phyloP scores from a whole-genome alignment of 345 rosid species.

The Melaleuca quinquenervia region DNA sequence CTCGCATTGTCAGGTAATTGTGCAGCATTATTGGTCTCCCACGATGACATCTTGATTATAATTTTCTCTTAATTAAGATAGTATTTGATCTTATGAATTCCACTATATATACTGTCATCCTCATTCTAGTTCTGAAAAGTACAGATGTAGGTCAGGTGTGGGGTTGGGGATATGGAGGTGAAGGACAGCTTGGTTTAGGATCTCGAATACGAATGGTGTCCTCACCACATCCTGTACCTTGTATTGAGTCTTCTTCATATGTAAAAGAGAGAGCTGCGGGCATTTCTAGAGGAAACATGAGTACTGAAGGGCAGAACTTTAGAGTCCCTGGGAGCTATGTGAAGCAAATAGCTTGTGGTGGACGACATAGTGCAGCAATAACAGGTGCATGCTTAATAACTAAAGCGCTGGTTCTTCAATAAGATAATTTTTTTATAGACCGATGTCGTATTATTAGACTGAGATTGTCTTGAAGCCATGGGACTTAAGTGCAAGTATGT shows the following conservation, averaged over 20 bases:
- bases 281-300: conserved; percentile 38
- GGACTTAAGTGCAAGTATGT: neutral
- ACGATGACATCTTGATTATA: neutral
- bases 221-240: conserved; percentile 85
- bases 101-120: conserved; percentile 5
- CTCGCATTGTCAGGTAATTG: conserved; percentile 79
- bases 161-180: conserved; percentile 99
- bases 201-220: conserved; percentile 89
- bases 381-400: conserved; percentile 39
- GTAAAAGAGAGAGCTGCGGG: conserved; percentile 40
- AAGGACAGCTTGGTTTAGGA: conserved; percentile 99
- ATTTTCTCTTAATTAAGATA: neutral
- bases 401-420: neutral
- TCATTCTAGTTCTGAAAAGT: conserved; percentile 33
- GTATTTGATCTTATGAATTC: neutral
- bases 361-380: conserved; percentile 89
- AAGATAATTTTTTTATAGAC: neutral
- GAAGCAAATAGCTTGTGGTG: conserved; percentile 87
- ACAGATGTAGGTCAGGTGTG: conserved; percentile 96
- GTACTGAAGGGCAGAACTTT: conserved; percentile 43
- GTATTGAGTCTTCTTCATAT: conserved; percentile 52
- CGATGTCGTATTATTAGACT: neutral
- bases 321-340: conserved; percentile 83
- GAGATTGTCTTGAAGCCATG: neutral
- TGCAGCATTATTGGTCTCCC: neutral